A percentile compares a stretch with the other conserved stretches of the same genome.
Conservation (phyloP, 768 basidiomycete species). For the Strobilomyces dryophilus region DNA sequence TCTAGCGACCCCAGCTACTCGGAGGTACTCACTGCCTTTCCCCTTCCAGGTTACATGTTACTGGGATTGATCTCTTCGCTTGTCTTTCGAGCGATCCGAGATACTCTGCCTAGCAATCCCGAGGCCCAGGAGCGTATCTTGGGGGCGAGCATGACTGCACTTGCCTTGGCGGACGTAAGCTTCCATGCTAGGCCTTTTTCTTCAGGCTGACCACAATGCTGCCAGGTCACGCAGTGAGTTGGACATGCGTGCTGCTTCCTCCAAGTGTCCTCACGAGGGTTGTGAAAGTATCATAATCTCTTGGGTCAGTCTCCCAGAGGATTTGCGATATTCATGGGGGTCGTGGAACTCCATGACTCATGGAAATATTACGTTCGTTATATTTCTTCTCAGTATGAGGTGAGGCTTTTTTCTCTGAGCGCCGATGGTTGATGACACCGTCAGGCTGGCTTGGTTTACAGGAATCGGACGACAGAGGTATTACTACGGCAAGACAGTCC, state of each 20-base stretch:
- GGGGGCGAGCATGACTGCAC: constrained; percentile 55
- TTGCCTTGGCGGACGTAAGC: constrained; percentile 70
- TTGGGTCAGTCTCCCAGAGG: constrained; percentile 52
- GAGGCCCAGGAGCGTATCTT: constrained; percentile 65
- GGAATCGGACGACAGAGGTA: constrained; percentile 47
- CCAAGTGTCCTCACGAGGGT: constrained; percentile 4
- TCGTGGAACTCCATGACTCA: constrained; percentile 73
- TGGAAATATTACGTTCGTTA: constrained; percentile 66
- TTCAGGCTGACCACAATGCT: constrained; percentile 1
- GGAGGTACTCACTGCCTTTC: neutral
- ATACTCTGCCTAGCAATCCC: constrained; percentile 52
- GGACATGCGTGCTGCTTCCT: neutral
- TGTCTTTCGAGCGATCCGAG: constrained; percentile 63
- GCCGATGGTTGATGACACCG: constrained; percentile 1
- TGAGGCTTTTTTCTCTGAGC: constrained; percentile 22
- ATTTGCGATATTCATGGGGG: constrained; percentile 45
- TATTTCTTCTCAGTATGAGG: constrained; percentile 57
- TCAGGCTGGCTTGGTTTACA: constrained; percentile 52
- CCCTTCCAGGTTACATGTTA: constrained; percentile 52
- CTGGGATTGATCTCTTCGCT: constrained; percentile 62
- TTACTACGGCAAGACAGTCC: constrained; percentile 30
- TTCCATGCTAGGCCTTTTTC: neutral
- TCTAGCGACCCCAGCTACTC: neutral
- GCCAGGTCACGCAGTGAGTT: constrained; percentile 60
- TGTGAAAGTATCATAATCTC: constrained; percentile 51